Evolutionary conservation across 306 rosid genomes (phyloP).

Genomic region (Prunus kanzakura): DNA sequence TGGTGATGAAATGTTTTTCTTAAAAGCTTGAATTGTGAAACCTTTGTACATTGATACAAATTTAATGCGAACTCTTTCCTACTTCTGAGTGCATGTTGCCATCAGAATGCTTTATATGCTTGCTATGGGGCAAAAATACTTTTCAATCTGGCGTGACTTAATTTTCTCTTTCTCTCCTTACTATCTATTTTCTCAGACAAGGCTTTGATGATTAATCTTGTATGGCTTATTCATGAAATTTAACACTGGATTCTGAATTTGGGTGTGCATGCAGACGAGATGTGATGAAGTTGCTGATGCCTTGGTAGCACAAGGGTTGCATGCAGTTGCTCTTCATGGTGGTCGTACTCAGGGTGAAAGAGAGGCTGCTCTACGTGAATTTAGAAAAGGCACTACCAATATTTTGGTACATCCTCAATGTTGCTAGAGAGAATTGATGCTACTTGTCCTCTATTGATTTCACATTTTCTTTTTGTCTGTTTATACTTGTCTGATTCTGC

Average conservation of each 20-base stretch:
- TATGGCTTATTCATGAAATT: neutral
- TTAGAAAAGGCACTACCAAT: conserved; percentile 70
- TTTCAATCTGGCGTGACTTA: neutral
- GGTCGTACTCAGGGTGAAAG: conserved; percentile 85
- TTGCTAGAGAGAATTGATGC: neutral
- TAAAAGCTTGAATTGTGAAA: neutral
- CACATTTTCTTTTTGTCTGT: neutral
- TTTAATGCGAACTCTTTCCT: neutral
- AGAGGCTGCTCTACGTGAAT: conserved; percentile 76
- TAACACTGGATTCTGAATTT: conserved; percentile 15
- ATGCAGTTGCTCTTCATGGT: conserved; percentile 88
- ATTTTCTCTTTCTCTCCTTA: neutral
- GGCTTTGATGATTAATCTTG: neutral
- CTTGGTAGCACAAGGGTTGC: conserved; percentile 76
- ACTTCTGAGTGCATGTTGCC: neutral
- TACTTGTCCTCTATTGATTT: neutral
- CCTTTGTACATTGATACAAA: neutral
- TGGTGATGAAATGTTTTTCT: neutral
- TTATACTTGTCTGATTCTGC: neutral
- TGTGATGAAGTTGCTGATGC: conserved; percentile 85
- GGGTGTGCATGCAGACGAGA: conserved; percentile 54
- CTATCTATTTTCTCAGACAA: neutral
- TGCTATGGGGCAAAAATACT: neutral
- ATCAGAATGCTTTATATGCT: neutral
- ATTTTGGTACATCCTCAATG: conserved; percentile 53